Conservation (phyloP, 208 protist species). For the Jaenimonas drosophilae region DNA sequence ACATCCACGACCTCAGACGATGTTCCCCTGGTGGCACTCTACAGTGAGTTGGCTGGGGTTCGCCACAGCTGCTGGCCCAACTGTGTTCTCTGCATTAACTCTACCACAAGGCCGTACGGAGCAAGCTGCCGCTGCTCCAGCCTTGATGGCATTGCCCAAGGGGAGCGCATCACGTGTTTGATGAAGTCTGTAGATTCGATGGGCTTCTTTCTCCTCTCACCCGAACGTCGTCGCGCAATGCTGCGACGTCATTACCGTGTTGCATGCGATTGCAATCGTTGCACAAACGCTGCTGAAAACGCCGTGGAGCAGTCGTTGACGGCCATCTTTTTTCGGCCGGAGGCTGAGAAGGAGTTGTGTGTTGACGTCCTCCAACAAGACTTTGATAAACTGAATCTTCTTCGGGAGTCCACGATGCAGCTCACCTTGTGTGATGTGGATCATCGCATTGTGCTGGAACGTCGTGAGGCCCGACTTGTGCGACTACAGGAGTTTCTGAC, state of each 20-base stretch:
- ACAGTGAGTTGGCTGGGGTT: slow-evolving; percentile 17
- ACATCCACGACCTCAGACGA: too few relatives aligned
- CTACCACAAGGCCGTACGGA: slow-evolving; percentile 19
- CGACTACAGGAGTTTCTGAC: too few relatives aligned
- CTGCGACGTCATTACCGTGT: slow-evolving; percentile 25
- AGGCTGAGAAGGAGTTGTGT: slow-evolving; percentile 7
- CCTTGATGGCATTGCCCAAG: slow-evolving; percentile 15
- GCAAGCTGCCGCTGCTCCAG: slow-evolving; percentile 26
- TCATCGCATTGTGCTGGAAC: too few relatives aligned
- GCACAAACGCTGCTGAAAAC: slow-evolving; percentile 7
- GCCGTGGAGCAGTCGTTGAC: too few relatives aligned
- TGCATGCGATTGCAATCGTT: slow-evolving; percentile 32
- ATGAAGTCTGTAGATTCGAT: slow-evolving; percentile 33
- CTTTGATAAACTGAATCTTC: too few relatives aligned
- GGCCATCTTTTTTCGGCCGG: too few relatives aligned
- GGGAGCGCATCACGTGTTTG: slow-evolving; percentile 32
- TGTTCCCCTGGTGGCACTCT: slow-evolving; percentile 32
- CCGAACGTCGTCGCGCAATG: slow-evolving; percentile 25
- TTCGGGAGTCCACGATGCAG: too few relatives aligned
- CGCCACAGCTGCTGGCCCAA: slow-evolving; percentile 53
- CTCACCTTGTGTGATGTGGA: too few relatives aligned
- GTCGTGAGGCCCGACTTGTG: too few relatives aligned
- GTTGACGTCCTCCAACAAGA: too few relatives aligned
- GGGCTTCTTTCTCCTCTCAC: slow-evolving; percentile 35
- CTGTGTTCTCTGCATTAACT: slow-evolving; percentile 20